Base-by-base conservation (phyloP, 306 rosid species). In the Vicia faba region DNA sequence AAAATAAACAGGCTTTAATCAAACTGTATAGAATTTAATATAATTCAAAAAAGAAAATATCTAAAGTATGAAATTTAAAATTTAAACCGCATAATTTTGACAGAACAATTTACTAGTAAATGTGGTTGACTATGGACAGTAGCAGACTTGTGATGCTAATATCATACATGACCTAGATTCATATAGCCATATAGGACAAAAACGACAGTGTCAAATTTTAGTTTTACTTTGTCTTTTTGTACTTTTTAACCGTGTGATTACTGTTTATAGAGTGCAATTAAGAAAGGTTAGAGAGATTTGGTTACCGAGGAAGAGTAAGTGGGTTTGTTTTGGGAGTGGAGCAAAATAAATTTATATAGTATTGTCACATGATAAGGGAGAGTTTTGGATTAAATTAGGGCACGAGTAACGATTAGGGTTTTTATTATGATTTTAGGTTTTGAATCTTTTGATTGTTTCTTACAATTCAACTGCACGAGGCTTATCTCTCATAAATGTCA, bases 251-350 rank as follows among this genome's bases (percentile, higher is more conserved):
- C 9, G 82, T 61, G 75, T 71, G 71, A 57, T 62, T 54, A 62
- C 55, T 64, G 50, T 45, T 29, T 53, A 41, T 44, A 68, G 74
- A 80, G 78, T 76, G 79, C 78, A 80, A 78, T 84, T 81, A 78
- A 81, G 70, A 64, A 79, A 76, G 71, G 68, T 25, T 61, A 68
- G 71, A 77, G 80, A 62, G 79, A 87, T 63, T 84, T 81, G 82
- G 74, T 81, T 82, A 77, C 81, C 96, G 89, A 87, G 88, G 83
- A 62, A 73, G 83, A 68, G 81, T 29, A 71, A 75, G 95, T 92
- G 98, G 96, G 89, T 78, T 73, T 80, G 96, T 83, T 87, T 92
- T 79, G 96, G 98, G 87, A 89, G 84, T 59, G 77, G 91, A 58
- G 89, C 80, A 41, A 78, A 79, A 78, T 80, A 73, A 84, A 83